Percentiles rank a stretch among this genome's conserved stretches.
These are phyloP conservation scores for Suillus sp. DNA, from an alignment of 768 basidiomycete species.

Conservation along the genomic window DNA sequence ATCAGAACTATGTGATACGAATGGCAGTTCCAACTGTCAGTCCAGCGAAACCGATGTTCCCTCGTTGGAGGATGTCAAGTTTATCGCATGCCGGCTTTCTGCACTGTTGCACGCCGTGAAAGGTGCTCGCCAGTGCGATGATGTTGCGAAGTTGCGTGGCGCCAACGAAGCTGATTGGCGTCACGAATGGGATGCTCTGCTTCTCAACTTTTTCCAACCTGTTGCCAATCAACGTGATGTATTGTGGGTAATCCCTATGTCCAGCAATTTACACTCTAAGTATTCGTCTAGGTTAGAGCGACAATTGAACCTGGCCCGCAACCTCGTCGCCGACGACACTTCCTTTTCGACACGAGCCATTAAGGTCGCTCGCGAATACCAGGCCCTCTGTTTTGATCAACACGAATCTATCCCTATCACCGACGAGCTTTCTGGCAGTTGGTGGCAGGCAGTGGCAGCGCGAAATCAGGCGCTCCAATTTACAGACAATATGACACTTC, in stretches of 20 bases:
- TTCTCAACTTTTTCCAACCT: not conserved
- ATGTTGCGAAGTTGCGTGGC: not conserved
- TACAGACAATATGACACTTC: not conserved
- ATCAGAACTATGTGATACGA: not conserved
- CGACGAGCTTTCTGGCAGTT: not conserved
- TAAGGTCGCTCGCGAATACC: accelerated
- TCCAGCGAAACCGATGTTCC: too few relatives aligned
- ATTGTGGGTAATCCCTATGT: not conserved
- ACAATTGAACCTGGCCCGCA: not conserved
- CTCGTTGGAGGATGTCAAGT: not conserved
- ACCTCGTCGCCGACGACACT: not conserved
- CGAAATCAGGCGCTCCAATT: not conserved
- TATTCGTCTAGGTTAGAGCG: not conserved
- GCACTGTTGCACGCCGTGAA: not conserved
- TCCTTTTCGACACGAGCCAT: not conserved
- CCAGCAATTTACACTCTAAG: not conserved
- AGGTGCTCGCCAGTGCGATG: not conserved
- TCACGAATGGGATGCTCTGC: slow-evolving; percentile 2
- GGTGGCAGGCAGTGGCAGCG: not conserved
- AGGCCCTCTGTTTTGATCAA: not conserved
- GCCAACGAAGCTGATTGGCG: slow-evolving; percentile 2
- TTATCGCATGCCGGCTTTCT: not conserved
- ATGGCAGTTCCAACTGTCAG: too few relatives aligned
- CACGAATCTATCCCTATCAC: not conserved
- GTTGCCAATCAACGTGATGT: not conserved